Evolutionary conservation across 345 rosid genomes (phyloP), one percentile per base, ranked within the genome.

Genomic region (Mallotus nudiflorus): DNA sequence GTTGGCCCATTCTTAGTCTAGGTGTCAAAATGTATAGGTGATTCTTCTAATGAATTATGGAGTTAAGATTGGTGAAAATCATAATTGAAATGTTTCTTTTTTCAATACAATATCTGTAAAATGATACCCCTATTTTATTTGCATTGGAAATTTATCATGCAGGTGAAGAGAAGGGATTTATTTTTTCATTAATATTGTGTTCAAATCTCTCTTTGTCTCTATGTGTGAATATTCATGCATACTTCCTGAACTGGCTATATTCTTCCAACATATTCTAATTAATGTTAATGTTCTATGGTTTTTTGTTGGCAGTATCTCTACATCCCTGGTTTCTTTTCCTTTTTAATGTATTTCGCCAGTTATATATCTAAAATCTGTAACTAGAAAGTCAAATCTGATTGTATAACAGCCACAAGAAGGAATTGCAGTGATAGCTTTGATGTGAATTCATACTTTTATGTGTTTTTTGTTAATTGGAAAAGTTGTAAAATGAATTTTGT

Each of bases 381-480:
- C 70, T 39, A 58, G n/a, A 20, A 24, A 61, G 45, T 29, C 9
- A 25, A 24, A 55, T 74, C 24, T 70, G 39, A 62, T 53, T 35
- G 46, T 72, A 39, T 22, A 40, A 62, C 82, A 93, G 98, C 97
- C 92, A 45, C 93, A 85, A 62, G 63, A 92, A 63, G 84, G 81
- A 86, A 84, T 85, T 80, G 98, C 90, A 25, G 78, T 84, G 80
- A 93, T 76, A 89, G 90, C 87, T 93, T 93, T 79, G 98, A 94
- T 75, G 91, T 42, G 1, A 42, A 42, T 42, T 42, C 9, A 42
- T 3, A 42, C 4, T 42, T 42, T 4, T 9, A 12, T 9, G 9
- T 9, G 11, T 42, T 42, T 8, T 42, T 42, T 33, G 37, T 2
- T 33, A 33, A 33, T 33, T 33, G 6, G 46, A 42, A 42, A 42